Conservation (phyloP, 1,139 yeast genomes). For the Nakaseomyces glabratus region DNA sequence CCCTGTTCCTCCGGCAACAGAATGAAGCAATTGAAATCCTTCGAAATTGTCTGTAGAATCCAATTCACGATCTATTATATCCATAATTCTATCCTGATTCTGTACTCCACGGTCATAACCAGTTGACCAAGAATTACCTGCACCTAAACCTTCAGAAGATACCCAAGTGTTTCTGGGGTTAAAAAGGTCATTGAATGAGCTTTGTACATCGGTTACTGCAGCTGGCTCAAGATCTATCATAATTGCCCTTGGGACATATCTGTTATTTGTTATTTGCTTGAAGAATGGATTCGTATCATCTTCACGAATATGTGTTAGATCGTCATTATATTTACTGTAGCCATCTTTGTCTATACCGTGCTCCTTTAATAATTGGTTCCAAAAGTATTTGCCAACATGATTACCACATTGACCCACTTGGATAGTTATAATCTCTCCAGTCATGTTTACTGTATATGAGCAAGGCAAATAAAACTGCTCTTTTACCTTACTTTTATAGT, state of each 20-base stretch:
- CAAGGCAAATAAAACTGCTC: too few relatives aligned
- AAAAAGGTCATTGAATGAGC: slow-evolving; percentile 55
- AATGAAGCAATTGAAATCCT: slow-evolving; percentile 83
- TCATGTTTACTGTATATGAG: slow-evolving; percentile 15
- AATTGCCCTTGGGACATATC: slow-evolving; percentile 82
- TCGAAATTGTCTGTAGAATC: slow-evolving; percentile 87
- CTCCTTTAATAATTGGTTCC: slow-evolving; percentile 83
- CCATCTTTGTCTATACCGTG: slow-evolving; percentile 84
- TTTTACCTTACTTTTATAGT: too few relatives aligned
- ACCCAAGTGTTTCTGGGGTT: slow-evolving; percentile 78
- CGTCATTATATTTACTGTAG: slow-evolving; percentile 27
- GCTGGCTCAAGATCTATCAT: slow-evolving; percentile 87
- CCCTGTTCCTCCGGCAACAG: slow-evolving; percentile 99
- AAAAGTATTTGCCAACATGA: slow-evolving; percentile 87
- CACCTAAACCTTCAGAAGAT: slow-evolving; percentile 77
- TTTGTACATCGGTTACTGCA: slow-evolving; percentile 59
- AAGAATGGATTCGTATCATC: slow-evolving; percentile 83
- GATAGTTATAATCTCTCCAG: slow-evolving; percentile 52
- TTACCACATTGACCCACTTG: slow-evolving; percentile 89
- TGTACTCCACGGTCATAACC: slow-evolving; percentile 74
- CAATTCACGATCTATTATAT: slow-evolving; percentile 80
- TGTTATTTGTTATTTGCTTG: slow-evolving; percentile 62
- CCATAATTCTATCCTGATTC: slow-evolving; percentile 62
- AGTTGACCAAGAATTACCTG: slow-evolving; percentile 93
- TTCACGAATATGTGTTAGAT: slow-evolving; percentile 34